Evolutionary conservation across 345 rosid genomes (phyloP).

Genomic region (Excoecaria cochinchinensis): DNA sequence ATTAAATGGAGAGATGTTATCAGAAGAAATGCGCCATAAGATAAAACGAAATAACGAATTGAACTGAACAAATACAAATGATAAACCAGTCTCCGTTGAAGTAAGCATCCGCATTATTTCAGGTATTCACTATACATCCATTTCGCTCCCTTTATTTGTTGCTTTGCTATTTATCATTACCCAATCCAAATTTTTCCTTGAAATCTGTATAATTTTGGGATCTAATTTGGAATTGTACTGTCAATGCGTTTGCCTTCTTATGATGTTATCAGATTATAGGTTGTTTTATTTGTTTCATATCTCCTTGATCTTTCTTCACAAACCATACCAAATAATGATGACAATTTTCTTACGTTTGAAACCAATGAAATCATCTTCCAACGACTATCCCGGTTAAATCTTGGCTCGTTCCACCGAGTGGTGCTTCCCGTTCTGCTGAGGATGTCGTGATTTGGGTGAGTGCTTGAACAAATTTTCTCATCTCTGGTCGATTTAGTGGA

Average conservation of each 20-base stretch:
- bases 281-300: neutral
- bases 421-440: slow-evolving; percentile 31
- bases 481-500: slow-evolving; percentile 33
- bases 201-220: neutral
- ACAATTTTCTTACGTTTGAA: neutral
- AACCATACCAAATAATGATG: neutral
- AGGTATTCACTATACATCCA: neutral
- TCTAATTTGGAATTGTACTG: neutral
- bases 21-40: too few species aligned
- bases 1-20: too few species aligned
- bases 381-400: slow-evolving; percentile 7
- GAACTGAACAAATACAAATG: too few species aligned
- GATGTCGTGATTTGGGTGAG: slow-evolving; percentile 28
- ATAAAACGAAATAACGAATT: too few species aligned
- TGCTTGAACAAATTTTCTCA: slow-evolving; percentile 33
- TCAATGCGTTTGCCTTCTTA: neutral
- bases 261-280: neutral
- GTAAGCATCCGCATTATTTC: neutral
- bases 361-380: slow-evolving; percentile 13
- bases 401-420: slow-evolving; percentile 21
- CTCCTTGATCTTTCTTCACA: neutral
- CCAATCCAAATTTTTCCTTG: neutral
- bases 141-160: neutral
- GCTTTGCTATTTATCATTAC: neutral
- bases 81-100: neutral